Evolutionary conservation across 768 basidiomycete genomes (phyloP), one percentile per base, ranked within the genome.

Genomic region (Xerocomus brunneocitrinus): DNA sequence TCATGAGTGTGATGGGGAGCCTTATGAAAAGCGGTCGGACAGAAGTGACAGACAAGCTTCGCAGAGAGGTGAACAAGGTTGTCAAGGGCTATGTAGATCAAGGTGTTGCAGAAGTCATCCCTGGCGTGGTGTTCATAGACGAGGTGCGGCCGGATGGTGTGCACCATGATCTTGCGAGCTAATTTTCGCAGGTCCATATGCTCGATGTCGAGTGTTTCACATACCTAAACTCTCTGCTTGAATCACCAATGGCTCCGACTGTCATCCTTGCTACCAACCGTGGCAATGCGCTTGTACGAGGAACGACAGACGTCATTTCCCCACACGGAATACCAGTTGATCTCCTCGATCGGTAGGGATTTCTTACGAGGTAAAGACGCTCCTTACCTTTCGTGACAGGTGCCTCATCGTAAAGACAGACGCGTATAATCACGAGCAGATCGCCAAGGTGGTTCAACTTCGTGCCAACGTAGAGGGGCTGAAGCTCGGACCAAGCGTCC

Each of bases 131-230:
- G 13, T 99, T 99, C 71, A 95, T 99, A 56, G 97, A 98, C 67
- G 97, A 99, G 82, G 95, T 97, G 61, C 54, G 80, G 64, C 5
- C 38, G 52, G 47, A 45, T 22, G 31, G 41, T 24, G 56, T 8
- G 8, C 19, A 9, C 28, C 44, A 22, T 9, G 30, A 16, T 10
- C 9, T 39, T 8, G 13, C 5, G 39, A 38, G 39, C 32, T 63
- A n/a, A 68, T 9, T 16, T 13, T 2, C 34, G 16, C 63, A 97
- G 94, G 95, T 98, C 24, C 97, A 99, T 74, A 98, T 98, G 95
- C 84, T 99, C 55, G 97, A 99, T 69, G 95, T 98, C 63, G 97
- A 99, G 70, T 98, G 95, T 70, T 99, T 98, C 76, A 98, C 97
- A 5, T 99, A 95, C 73, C 81, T 99, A 35, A 98, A 98, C 70